These are phyloP conservation scores for Miamiensis avidus DNA, from an alignment of 169 alveolate genomes.

Conservation along the genomic window DNA sequence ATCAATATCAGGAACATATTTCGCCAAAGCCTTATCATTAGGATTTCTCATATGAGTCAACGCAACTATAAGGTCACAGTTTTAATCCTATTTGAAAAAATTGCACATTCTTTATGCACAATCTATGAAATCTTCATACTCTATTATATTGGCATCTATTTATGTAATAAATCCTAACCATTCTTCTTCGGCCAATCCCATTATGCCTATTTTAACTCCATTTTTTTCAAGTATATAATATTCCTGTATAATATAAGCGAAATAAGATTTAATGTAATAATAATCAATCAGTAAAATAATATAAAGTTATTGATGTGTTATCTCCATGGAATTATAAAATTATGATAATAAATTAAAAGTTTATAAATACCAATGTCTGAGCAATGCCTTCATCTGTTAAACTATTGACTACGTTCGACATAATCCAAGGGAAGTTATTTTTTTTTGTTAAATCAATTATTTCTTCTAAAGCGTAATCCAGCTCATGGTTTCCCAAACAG, in stretches of 20 bases:
- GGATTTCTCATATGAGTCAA: constrained; percentile 92
- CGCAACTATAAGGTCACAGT: constrained; percentile 90
- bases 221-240: constrained; percentile 57
- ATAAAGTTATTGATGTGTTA: no score
- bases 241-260: neutral
- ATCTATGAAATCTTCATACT: constrained; percentile 79
- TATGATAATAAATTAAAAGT: constrained; percentile 3
- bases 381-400: constrained; percentile 77
- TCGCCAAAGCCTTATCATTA: constrained; percentile 84
- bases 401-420: constrained; percentile 76
- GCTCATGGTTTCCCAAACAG: constrained; percentile 94
- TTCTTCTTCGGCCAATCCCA: constrained; percentile 89
- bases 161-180: constrained; percentile 89
- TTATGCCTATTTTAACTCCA: constrained; percentile 81
- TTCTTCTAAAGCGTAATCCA: constrained; percentile 88
- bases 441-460: constrained; percentile 73
- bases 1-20: constrained; percentile 81
- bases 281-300: no score
- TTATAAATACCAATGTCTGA: constrained; percentile 52
- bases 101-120: constrained; percentile 66
- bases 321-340: no score
- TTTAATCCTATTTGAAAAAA: constrained; percentile 62
- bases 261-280: no score
- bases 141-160: constrained; percentile 73
- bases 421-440: constrained; percentile 83